Percentiles rank a stretch among this genome's conserved stretches.
Evolutionary conservation across 2,329 filamentous ascomycete species (phyloP).

Genomic region (Sordariomycetes sp.): DNA sequence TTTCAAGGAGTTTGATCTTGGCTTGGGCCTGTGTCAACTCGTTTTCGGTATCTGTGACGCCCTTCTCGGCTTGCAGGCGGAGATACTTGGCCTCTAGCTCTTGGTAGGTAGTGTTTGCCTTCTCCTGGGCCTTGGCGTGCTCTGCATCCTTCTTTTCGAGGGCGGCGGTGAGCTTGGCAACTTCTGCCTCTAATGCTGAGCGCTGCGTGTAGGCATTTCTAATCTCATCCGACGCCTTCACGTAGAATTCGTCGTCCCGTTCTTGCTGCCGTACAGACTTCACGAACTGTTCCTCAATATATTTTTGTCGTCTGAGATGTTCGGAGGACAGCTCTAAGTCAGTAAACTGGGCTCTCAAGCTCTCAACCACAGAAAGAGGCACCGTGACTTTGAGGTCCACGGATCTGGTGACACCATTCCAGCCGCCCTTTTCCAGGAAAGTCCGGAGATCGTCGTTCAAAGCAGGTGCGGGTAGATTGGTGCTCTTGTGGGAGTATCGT

Average conservation of each 20-base stretch:
- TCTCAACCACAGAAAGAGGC: constrained; percentile 25
- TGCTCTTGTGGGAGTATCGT: too few relatives aligned
- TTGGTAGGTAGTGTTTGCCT: constrained; percentile 15
- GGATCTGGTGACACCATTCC: constrained; percentile 6
- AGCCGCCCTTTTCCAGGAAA: constrained; percentile 12
- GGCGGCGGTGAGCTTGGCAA: too few relatives aligned
- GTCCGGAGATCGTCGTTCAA: constrained; percentile 19
- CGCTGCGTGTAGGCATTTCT: too few relatives aligned
- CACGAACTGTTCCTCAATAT: too few relatives aligned
- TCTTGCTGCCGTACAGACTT: too few relatives aligned
- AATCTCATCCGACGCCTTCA: too few relatives aligned
- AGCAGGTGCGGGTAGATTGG: constrained; percentile 10
- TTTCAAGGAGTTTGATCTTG: constrained; percentile 30
- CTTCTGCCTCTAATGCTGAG: too few relatives aligned
- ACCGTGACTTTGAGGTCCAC: constrained; percentile 14
- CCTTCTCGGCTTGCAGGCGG: too few relatives aligned
- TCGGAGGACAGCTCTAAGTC: too few relatives aligned
- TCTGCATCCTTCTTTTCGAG: constrained; percentile 24
- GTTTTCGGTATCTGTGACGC: too few relatives aligned
- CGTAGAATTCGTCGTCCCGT: too few relatives aligned
- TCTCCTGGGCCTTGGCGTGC: constrained; percentile 24
- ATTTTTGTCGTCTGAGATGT: too few relatives aligned
- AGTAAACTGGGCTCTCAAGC: constrained; percentile 26
- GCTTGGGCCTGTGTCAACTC: constrained; percentile 26
- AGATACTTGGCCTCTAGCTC: constrained; percentile 24